Percentiles rank a stretch among this genome's conserved stretches.
Evolutionary conservation across 2,329 filamentous ascomycete genomes (phyloP).

Genomic region (Cytospora piceicola): DNA sequence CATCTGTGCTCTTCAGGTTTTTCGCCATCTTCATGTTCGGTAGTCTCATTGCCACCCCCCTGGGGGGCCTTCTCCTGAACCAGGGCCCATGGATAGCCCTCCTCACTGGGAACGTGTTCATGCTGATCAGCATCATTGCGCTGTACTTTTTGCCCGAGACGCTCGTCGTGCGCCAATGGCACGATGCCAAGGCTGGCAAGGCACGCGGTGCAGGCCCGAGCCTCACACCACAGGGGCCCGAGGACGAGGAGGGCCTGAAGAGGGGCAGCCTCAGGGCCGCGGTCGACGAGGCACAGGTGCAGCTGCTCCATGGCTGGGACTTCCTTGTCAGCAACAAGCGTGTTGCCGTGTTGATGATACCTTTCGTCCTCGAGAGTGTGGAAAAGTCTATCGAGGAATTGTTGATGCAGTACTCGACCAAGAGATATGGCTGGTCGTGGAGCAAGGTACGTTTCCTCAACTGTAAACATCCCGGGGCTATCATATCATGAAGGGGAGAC

Average conservation of each 20-base stretch:
- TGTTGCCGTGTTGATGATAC: constrained; percentile 45
- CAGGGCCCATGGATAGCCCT: constrained; percentile 47
- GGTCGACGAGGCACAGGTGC: constrained; percentile 30
- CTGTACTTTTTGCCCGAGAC: constrained; percentile 49
- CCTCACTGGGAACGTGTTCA: constrained; percentile 40
- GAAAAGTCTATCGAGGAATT: constrained; percentile 43
- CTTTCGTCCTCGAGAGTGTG: constrained; percentile 40
- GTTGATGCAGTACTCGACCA: constrained; percentile 57
- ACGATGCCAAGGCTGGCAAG: constrained; percentile 33
- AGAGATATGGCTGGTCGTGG: constrained; percentile 55
- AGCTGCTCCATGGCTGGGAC: constrained; percentile 28
- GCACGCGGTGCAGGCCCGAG: background rate
- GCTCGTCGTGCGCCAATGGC: constrained; percentile 40
- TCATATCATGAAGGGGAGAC: no score
- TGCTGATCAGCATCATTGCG: constrained; percentile 38
- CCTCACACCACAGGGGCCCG: background rate
- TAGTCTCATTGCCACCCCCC: constrained; percentile 45
- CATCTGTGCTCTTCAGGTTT: constrained; percentile 48
- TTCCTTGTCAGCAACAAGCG: constrained; percentile 47
- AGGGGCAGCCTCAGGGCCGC: constrained; percentile 22
- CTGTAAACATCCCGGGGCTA: background rate
- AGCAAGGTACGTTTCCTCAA: constrained; percentile 39
- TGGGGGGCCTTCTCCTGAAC: constrained; percentile 47
- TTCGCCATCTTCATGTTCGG: constrained; percentile 43
- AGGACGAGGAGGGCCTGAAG: constrained; percentile 16